phyloP scores from a whole-genome alignment of 495 filamentous ascomycete species.

The Tetracladium setigerum region DNA sequence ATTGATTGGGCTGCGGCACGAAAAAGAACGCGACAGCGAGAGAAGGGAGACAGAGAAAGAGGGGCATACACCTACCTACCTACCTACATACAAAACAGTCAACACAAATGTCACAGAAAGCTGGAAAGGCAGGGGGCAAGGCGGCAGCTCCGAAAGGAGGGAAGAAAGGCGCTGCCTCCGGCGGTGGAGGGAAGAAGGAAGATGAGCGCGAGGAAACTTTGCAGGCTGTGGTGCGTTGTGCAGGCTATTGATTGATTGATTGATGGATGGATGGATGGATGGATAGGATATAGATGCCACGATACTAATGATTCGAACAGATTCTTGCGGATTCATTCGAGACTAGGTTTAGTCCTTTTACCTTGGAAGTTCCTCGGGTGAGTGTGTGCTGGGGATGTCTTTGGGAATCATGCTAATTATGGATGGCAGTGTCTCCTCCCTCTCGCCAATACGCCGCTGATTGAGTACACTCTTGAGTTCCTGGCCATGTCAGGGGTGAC shows the following conservation, averaged over 20 bases:
- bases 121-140: constrained; percentile 13
- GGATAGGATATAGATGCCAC: constrained; percentile 15
- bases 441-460: constrained; percentile 85
- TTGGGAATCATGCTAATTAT: neutral
- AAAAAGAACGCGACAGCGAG: too few relatives aligned
- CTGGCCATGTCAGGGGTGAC: constrained; percentile 88
- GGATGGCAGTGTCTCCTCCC: constrained; percentile 75
- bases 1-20: too few relatives aligned
- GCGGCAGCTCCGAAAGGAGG: constrained; percentile 27
- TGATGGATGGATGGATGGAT: constrained; percentile 5
- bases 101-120: constrained; percentile 13
- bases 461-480: constrained; percentile 97
- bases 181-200: constrained; percentile 54
- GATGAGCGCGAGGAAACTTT: constrained; percentile 76
- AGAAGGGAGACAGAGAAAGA: too few relatives aligned
- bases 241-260: constrained; percentile 2
- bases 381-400: constrained; percentile 19
- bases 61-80: too few relatives aligned
- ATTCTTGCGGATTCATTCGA: constrained; percentile 91
- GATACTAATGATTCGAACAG: constrained; percentile 29
- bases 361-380: constrained; percentile 82
- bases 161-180: constrained; percentile 33
- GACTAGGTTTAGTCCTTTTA: constrained; percentile 83
- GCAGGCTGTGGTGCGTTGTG: constrained; percentile 68
- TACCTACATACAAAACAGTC: too few relatives aligned